Evolutionary conservation across 2,329 filamentous ascomycete species (phyloP), one percentile per base, ranked within the genome.

Genomic region (Penicillium sp.): DNA sequence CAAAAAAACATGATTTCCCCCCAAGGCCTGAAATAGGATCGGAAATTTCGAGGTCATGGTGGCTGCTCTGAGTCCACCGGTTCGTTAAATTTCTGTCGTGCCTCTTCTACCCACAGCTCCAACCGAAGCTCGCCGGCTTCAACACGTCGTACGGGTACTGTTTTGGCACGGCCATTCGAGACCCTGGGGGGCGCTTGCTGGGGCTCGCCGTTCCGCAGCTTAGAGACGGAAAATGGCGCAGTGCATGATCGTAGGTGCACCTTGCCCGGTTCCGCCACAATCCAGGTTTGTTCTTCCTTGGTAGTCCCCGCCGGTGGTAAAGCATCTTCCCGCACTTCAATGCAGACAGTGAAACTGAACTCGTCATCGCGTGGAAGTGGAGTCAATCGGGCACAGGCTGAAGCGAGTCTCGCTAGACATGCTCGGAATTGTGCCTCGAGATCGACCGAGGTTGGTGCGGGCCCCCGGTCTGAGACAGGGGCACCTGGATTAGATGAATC

Each of bases 51-150:
- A 55, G 51, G 67, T 72, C 65, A 73, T 60, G 67, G 61, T 39
- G 70, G 67, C 58, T 72, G 65, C 58, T 72, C 71, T 50, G 72
- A 69, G 42, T 72, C 67, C 62, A 71, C 66, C 56, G 70, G 70
- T 63, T 77, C 72, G 57, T 72, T 72, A 58, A 78, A 77, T 66
- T 85, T 85, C 51, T 78, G 77, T 58, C 75, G 78, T 54, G 81
- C 81, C 66, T 88, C 85, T 71, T 90, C 87, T 53, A 89, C 80
- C 86, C 86, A 89, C 54, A 86, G 78, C 68, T 89, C 86, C 65
- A 89, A 80, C 25, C 82, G 75, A 68, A 89, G 82, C 55, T 86
- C 84, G 4, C 86, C 86, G 3, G 84, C 82, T 61, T 86, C 81
- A 18, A 89, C 80, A 32, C 80, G 78, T 59, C 87, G 78, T 42